Evolutionary conservation across 345 rosid species (phyloP).

Genomic region (Rhodomyrtus tomentosa): DNA sequence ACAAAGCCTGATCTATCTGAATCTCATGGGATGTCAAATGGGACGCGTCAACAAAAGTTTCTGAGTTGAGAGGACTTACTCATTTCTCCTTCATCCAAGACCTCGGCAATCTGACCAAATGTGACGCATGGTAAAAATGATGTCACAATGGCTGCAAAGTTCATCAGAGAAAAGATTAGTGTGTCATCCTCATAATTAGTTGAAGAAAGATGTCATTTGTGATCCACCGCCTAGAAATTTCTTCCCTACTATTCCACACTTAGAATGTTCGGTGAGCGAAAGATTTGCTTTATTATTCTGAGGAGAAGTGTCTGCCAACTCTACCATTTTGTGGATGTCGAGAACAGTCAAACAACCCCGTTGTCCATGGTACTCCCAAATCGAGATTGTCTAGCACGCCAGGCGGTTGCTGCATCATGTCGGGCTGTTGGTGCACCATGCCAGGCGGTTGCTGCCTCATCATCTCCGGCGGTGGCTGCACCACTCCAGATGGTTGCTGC

Average conservation of each 20-base stretch:
- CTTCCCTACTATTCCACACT: neutral
- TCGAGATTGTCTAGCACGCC: neutral
- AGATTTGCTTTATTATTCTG: neutral
- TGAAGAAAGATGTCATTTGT: neutral
- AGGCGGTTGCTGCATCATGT: no score
- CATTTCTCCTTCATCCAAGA: conserved; percentile 34
- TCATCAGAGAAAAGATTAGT: neutral
- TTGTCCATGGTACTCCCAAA: conserved; percentile 27
- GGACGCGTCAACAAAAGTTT: neutral
- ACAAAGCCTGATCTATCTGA: neutral
- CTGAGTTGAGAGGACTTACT: conserved; percentile 8
- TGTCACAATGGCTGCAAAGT: conserved; percentile 24
- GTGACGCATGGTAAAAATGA: conserved; percentile 29
- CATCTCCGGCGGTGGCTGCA: no score
- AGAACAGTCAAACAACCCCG: conserved; percentile 30
- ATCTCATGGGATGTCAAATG: neutral
- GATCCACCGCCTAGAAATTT: neutral
- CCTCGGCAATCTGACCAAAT: conserved; percentile 40
- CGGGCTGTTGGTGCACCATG: neutral
- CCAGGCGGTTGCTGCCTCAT: neutral
- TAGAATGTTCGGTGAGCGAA: neutral
- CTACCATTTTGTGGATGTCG: conserved; percentile 30
- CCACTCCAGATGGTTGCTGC: neutral
- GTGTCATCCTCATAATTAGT: neutral
- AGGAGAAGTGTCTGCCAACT: neutral